Evolutionary conservation across 805 yeast species (phyloP), one percentile per base, ranked within the genome.

Genomic region (Hanseniaspora valbyensis): DNA sequence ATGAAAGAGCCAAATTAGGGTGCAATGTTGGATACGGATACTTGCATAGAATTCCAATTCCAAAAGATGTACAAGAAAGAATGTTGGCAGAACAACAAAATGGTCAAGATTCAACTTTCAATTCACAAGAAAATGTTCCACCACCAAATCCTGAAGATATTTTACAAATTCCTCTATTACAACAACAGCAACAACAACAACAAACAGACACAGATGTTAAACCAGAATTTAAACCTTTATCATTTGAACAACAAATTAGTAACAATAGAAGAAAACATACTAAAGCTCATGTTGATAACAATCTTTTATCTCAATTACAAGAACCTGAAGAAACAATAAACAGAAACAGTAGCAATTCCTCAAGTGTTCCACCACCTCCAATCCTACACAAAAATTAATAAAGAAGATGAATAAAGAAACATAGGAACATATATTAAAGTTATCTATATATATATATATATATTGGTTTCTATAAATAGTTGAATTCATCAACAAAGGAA

Each of bases 11-110:
- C 1, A 69, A 87, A 33, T 67, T 90, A 33, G 98, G 98, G 2
- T 88, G 96, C 66, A 95, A 89, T 56, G 94, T 90, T 18, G 97
- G 96, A 0, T 89, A 88, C 59, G 98, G 98, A 0, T 72, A 83
- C 46, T 68, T 90, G 45, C 97, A 90, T 61, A 69, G 92, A 54
- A 66, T 85, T n/a, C 96, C 97, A 1, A 77, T 78, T 1, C 62
- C 61, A 5, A 42, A n/a, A 16, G 44, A 28, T 16, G 41, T 44
- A 3, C 43, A 34, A 32, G 33, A 30, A 6, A 46, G 30, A 24
- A 37, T 44, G 22, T 3, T 38, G 21, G n/a, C 13, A n/a, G 49
- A 44, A 26, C 3, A 3, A 9, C 24, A 33, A 16, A 8, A n/a
- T 6, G 39, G 24, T 6, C 13, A 34, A n/a, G n/a, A n/a, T n/a